phyloP scores from a whole-genome alignment of 2,329 filamentous ascomycete genomes.

The Cercospora janseana region DNA sequence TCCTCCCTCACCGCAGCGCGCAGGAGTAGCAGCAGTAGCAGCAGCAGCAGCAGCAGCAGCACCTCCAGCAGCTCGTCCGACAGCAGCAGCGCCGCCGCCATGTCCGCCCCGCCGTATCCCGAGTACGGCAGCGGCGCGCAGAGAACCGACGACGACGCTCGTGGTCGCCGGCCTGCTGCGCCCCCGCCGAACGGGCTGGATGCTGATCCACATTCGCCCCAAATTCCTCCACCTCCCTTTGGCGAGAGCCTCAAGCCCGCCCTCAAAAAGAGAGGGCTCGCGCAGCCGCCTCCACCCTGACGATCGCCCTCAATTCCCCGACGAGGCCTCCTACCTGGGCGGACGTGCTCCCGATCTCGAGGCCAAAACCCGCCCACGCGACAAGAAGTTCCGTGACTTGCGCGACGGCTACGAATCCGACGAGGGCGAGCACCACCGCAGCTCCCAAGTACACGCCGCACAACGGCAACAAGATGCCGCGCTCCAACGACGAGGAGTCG shows the following conservation, averaged over 20 bases:
- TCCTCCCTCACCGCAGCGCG: not conserved
- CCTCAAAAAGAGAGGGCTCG: slow-evolving; percentile 36
- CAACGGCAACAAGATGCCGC: slow-evolving; percentile 13
- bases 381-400: slow-evolving; percentile 37
- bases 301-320: slow-evolving; percentile 35
- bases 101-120: slow-evolving; percentile 7
- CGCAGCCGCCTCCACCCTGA: slow-evolving; percentile 33
- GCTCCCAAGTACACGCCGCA: slow-evolving; percentile 22
- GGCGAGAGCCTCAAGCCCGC: slow-evolving; percentile 34
- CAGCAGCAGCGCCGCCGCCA: not conserved
- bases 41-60: not conserved
- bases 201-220: slow-evolving; percentile 12
- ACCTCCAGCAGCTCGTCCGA: not conserved
- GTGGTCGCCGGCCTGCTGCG: slow-evolving; percentile 11
- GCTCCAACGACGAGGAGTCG: slow-evolving; percentile 11
- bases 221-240: slow-evolving; percentile 35
- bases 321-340: slow-evolving; percentile 37
- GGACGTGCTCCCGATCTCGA: slow-evolving; percentile 36
- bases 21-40: too few relatives aligned
- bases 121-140: slow-evolving; percentile 1
- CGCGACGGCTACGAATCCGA: slow-evolving; percentile 41
- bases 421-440: slow-evolving; percentile 36
- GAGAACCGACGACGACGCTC: slow-evolving; percentile 2
- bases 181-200: slow-evolving; percentile 1
- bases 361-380: slow-evolving; percentile 32